These are phyloP conservation scores for Tulasnella sp. DNA, from an alignment of 768 basidiomycete genomes.

Conservation along the genomic window DNA sequence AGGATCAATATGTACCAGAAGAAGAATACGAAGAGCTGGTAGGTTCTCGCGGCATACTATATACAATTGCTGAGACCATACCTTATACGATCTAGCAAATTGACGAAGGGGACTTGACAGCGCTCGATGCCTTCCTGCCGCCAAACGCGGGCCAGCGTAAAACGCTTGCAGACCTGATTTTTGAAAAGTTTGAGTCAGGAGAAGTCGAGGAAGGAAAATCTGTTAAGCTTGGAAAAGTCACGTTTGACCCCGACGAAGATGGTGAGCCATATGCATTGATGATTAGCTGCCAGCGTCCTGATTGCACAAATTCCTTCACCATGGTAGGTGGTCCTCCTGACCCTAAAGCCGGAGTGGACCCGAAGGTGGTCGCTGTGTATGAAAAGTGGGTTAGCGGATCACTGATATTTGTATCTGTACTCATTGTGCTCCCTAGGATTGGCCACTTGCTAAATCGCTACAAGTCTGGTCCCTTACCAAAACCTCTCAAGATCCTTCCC, in stretches of 20 bases:
- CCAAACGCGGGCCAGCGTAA: slow-evolving; percentile 59
- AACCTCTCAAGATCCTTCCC: slow-evolving; percentile 96
- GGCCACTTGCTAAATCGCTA: slow-evolving; percentile 76
- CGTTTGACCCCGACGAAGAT: background rate
- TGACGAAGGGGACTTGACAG: slow-evolving; percentile 76
- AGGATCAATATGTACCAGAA: slow-evolving; percentile 15
- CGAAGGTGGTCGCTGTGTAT: slow-evolving; percentile 16
- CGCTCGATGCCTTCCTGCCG: slow-evolving; percentile 71
- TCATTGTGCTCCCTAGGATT: slow-evolving; percentile 38
- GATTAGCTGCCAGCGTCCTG: background rate
- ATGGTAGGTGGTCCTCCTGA: slow-evolving; percentile 1
- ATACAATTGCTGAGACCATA: background rate
- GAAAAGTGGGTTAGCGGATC: slow-evolving; percentile 2
- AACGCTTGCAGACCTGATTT: slow-evolving; percentile 94
- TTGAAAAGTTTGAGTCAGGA: slow-evolving; percentile 71
- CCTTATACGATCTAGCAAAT: slow-evolving; percentile 41
- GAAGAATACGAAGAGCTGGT: slow-evolving; percentile 13
- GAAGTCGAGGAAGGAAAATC: slow-evolving; percentile 28
- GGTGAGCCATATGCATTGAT: background rate
- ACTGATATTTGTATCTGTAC: background rate
- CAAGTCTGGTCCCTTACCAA: slow-evolving; percentile 88
- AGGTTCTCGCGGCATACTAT: slow-evolving; percentile 29
- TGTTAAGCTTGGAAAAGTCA: too few species aligned
- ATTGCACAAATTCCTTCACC: background rate
- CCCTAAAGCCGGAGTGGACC: slow-evolving; percentile 17